Evolutionary conservation across 441 rosid genomes (phyloP).

Genomic region (Arabidopsis lyrata): DNA sequence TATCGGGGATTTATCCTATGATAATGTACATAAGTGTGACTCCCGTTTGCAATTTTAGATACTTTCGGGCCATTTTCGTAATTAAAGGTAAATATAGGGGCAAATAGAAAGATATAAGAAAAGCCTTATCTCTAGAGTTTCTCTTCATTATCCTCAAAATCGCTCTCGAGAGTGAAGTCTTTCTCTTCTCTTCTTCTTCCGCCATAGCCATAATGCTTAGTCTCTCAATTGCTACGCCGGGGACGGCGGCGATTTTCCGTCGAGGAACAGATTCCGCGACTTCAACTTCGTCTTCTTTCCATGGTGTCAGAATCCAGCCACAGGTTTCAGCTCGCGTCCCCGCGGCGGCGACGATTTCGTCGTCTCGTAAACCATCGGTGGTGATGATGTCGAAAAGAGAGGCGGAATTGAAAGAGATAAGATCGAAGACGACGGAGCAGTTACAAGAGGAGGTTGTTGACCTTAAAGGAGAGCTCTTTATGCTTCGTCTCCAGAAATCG

Average conservation of each 20-base stretch:
- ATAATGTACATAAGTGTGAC: no score
- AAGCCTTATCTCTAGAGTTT: conserved; percentile 36
- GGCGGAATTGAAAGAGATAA: conserved; percentile 80
- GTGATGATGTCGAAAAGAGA: conserved; percentile 89
- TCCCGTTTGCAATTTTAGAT: background rate
- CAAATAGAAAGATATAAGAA: conserved; percentile 31
- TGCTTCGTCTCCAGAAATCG: conserved; percentile 88
- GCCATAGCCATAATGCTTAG: conserved; percentile 59
- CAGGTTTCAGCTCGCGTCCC: conserved; percentile 38
- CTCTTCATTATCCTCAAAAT: conserved; percentile 35
- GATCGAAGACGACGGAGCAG: conserved; percentile 69
- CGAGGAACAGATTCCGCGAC: conserved; percentile 19
- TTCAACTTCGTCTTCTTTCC: conserved; percentile 53
- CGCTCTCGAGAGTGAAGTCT: conserved; percentile 15
- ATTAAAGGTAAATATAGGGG: background rate
- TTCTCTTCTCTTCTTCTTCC: conserved; percentile 6
- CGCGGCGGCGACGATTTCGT: conserved; percentile 33
- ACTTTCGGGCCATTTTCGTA: background rate
- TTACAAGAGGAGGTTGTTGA: conserved; percentile 88
- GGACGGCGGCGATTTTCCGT: conserved; percentile 48
- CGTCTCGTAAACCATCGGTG: conserved; percentile 46
- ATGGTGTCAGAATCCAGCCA: conserved; percentile 58
- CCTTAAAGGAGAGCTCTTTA: conserved; percentile 89
- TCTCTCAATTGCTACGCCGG: conserved; percentile 57
- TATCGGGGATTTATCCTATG: background rate